phyloP scores from a whole-genome alignment of 2,329 filamentous ascomycete species.

The Penicillium occitanis region DNA sequence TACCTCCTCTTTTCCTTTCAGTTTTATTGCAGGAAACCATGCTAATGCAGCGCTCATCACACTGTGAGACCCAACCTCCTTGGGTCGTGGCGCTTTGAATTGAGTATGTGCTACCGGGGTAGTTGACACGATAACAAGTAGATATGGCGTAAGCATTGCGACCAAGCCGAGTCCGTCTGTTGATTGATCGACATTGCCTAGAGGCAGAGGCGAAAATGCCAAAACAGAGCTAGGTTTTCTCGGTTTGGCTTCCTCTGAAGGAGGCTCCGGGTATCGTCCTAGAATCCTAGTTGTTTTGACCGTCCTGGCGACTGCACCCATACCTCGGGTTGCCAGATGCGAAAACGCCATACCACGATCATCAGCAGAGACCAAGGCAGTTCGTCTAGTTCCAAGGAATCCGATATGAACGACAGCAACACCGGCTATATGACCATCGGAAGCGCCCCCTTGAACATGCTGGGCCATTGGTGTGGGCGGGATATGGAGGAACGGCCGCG shows the following conservation, averaged over 20 bases:
- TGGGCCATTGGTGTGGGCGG: conserved; percentile 69
- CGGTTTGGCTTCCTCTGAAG: conserved; percentile 61
- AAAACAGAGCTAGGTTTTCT: conserved; percentile 93
- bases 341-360: conserved; percentile 97
- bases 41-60: conserved; percentile 90
- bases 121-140: conserved; percentile 94
- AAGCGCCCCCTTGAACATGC: conserved; percentile 59
- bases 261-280: conserved; percentile 78
- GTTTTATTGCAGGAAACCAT: conserved; percentile 94
- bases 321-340: conserved; percentile 86
- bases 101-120: conserved; percentile 95
- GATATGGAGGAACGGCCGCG: conserved; percentile 85
- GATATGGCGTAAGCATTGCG: conserved; percentile 91
- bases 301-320: conserved; percentile 78
- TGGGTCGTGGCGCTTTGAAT: conserved; percentile 87
- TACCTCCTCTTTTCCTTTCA: conserved; percentile 72
- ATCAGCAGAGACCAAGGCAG: conserved; percentile 91
- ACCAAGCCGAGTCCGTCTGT: conserved; percentile 88
- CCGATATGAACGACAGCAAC: conserved; percentile 85
- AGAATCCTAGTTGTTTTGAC: conserved; percentile 89
- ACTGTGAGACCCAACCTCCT: conserved; percentile 85
- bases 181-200: conserved; percentile 89
- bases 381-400: conserved; percentile 89
- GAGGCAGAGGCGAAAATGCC: conserved; percentile 82
- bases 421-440: conserved; percentile 78